phyloP scores from a whole-genome alignment of 805 yeast genomes.

The Nakazawaea wyomingensis region DNA sequence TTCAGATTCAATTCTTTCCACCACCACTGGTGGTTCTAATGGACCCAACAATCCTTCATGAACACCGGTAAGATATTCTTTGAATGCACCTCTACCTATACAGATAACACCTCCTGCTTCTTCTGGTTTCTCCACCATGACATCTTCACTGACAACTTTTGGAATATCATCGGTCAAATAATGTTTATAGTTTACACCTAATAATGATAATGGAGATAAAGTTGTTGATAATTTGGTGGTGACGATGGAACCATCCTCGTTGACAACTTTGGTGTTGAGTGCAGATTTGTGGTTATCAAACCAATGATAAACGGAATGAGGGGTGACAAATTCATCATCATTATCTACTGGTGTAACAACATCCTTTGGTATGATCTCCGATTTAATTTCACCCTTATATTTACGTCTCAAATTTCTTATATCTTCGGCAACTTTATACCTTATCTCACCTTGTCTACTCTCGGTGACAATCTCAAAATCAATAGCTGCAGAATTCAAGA shows the following conservation, averaged over 20 bases:
- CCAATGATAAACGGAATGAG: constrained; percentile 8
- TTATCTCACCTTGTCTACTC: constrained; percentile 83
- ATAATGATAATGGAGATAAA: constrained; percentile 33
- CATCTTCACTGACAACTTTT: constrained; percentile 39
- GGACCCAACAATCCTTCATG: constrained; percentile 97
- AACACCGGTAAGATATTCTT: constrained; percentile 84
- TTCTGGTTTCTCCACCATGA: constrained; percentile 35
- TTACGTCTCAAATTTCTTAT: constrained; percentile 64
- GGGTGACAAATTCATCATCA: constrained; percentile 12
- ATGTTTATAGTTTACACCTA: constrained; percentile 52
- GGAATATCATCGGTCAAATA: constrained; percentile 17
- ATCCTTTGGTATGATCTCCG: too few species aligned
- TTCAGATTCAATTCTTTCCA: constrained; percentile 8
- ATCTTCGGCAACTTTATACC: constrained; percentile 75
- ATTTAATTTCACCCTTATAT: constrained; percentile 24
- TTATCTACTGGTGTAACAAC: constrained; percentile 3
- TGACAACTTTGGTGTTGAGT: not conserved
- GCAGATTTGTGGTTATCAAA: constrained; percentile 14
- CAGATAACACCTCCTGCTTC: constrained; percentile 83
- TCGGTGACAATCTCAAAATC: constrained; percentile 79
- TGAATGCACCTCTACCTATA: constrained; percentile 92
- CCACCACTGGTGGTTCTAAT: constrained; percentile 37
- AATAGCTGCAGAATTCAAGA: constrained; percentile 75
- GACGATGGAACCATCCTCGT: constrained; percentile 9
- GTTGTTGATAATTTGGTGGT: not conserved